Evolutionary conservation across 176 grass and related monocot species (phyloP).

Genomic region (Aegilops umbellulata): DNA sequence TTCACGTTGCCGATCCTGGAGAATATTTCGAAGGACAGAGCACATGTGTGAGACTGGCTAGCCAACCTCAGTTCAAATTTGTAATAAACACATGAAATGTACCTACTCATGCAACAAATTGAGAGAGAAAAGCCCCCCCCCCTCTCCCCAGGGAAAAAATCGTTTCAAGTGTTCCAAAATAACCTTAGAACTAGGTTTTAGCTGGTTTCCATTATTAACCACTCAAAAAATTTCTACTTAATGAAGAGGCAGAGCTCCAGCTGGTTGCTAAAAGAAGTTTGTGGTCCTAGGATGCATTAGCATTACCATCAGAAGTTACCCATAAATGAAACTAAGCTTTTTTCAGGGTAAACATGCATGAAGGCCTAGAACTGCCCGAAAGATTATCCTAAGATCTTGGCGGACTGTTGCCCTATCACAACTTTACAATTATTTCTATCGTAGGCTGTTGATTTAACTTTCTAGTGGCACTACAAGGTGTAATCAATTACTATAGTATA

Average conservation of each 20-base stretch:
- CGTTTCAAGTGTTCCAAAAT: neutral
- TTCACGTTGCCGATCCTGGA: slow-evolving; percentile 80
- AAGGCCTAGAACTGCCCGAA: neutral
- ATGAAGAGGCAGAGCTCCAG: neutral
- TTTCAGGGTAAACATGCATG: slow-evolving; percentile 12
- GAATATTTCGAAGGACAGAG: slow-evolving; percentile 21
- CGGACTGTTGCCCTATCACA: neutral
- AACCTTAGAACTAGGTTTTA: neutral
- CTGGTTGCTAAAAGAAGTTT: neutral
- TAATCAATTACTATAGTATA: neutral
- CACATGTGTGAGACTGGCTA: neutral
- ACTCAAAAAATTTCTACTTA: neutral
- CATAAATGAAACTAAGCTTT: neutral
- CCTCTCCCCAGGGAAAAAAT: neutral
- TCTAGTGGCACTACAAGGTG: neutral
- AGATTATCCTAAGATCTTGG: neutral
- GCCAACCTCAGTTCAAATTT: slow-evolving; percentile 16
- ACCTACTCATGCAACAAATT: neutral
- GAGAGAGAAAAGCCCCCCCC: neutral
- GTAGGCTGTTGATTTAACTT: neutral
- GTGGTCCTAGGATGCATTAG: neutral
- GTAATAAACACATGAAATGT: slow-evolving; percentile 11
- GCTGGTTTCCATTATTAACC: neutral
- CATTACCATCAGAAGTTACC: neutral
- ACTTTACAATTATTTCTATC: neutral